phyloP scores from a whole-genome alignment of 352 stramenopile genomes.

The Pythium brachiatum region DNA sequence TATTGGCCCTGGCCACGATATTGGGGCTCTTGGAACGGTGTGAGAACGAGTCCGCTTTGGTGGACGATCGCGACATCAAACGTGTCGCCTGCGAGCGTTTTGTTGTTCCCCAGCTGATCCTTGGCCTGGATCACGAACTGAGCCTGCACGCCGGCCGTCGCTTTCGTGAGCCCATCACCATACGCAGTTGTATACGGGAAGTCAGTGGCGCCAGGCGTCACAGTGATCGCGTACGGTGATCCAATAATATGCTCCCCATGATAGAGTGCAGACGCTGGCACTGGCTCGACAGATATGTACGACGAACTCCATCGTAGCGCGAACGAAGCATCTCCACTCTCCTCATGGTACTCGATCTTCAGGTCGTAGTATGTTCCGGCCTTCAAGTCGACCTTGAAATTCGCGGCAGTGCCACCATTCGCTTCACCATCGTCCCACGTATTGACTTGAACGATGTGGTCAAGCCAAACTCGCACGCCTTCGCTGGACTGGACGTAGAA shows the following conservation, averaged over 20 bases:
- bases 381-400: slow-evolving; percentile 67
- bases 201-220: slow-evolving; percentile 92
- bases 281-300: slow-evolving; percentile 77
- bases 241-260: slow-evolving; percentile 91
- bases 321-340: slow-evolving; percentile 87
- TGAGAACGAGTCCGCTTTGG: slow-evolving; percentile 38
- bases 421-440: slow-evolving; percentile 76
- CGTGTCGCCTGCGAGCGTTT: slow-evolving; percentile 68
- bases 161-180: slow-evolving; percentile 66
- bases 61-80: slow-evolving; percentile 73
- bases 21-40: slow-evolving; percentile 61
- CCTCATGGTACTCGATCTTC: slow-evolving; percentile 94
- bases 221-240: slow-evolving; percentile 87
- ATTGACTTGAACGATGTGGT: slow-evolving; percentile 92
- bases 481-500: slow-evolving; percentile 93
- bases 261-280: slow-evolving; percentile 84
- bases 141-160: slow-evolving; percentile 81
- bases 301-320: slow-evolving; percentile 92
- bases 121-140: slow-evolving; percentile 94
- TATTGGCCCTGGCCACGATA: slow-evolving; percentile 93
- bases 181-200: slow-evolving; percentile 94
- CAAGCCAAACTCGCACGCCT: slow-evolving; percentile 90
- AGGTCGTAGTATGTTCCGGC: slow-evolving; percentile 90
- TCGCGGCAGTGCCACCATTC: slow-evolving; percentile 44
- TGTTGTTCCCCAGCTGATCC: slow-evolving; percentile 92